phyloP scores from a whole-genome alignment of 768 basidiomycete species.

The Sarcodon aspratus region DNA sequence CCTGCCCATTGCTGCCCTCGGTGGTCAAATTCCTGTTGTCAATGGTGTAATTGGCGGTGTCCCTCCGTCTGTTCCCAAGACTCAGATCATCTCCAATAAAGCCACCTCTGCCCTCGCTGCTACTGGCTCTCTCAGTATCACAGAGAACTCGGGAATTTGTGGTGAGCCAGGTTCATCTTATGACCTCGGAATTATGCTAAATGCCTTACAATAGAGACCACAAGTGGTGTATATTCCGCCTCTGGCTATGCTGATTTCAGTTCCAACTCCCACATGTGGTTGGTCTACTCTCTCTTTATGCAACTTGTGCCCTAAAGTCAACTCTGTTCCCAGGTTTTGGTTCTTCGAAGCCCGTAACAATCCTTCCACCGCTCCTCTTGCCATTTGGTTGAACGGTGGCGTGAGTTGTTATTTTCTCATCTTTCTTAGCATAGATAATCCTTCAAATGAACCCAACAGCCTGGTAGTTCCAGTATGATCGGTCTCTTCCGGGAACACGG shows the following conservation, averaged over 20 bases:
- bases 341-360: constrained; percentile 57
- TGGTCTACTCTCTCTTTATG: constrained; percentile 1
- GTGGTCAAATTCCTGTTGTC: constrained; percentile 34
- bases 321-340: constrained; percentile 41
- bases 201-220: constrained; percentile 29
- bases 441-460: constrained; percentile 9
- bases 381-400: constrained; percentile 56
- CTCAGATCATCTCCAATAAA: not conserved
- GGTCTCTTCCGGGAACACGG: constrained; percentile 31
- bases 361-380: constrained; percentile 47
- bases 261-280: constrained; percentile 49
- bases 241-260: constrained; percentile 56
- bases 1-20: constrained; percentile 10
- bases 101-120: not conserved
- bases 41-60: constrained; percentile 42
- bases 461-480: constrained; percentile 27
- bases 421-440: not conserved
- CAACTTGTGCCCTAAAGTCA: not conserved
- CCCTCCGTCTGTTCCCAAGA: constrained; percentile 4
- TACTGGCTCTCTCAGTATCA: constrained; percentile 29
- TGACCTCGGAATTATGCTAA: not conserved
- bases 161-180: constrained; percentile 19
- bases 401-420: constrained; percentile 11
- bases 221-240: constrained; percentile 47
- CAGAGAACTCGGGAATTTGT: constrained; percentile 53